A percentile compares a stretch with the other conserved stretches of the same genome.
Conservation (phyloP, 2,329 filamentous ascomycete genomes). For the Colletotrichum caudatum region DNA sequence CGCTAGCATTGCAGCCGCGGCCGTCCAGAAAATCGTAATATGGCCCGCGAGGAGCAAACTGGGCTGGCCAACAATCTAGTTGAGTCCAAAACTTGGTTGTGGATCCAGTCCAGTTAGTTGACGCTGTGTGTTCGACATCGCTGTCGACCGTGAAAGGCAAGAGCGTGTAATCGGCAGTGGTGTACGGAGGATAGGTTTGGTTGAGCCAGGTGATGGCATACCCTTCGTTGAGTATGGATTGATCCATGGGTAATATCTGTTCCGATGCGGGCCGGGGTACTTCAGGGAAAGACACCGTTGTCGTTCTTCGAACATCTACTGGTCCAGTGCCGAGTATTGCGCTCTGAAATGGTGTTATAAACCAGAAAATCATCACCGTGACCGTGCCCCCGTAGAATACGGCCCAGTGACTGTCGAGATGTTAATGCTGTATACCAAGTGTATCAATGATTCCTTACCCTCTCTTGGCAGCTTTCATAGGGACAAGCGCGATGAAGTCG, state of each 20-base stretch:
- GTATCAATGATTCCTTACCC: slow-evolving; percentile 47
- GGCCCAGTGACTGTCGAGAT: slow-evolving; percentile 61
- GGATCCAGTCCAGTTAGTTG: slow-evolving; percentile 47
- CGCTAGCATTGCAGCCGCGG: slow-evolving; percentile 51
- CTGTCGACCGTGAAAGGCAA: slow-evolving; percentile 54
- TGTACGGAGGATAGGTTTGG: slow-evolving; percentile 59
- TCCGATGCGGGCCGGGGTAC: slow-evolving; percentile 41
- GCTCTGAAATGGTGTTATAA: slow-evolving; percentile 66
- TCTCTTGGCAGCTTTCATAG: slow-evolving; percentile 47
- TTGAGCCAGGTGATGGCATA: slow-evolving; percentile 61
- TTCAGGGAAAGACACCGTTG: slow-evolving; percentile 1
- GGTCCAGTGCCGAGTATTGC: slow-evolving; percentile 61
- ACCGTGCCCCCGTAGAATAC: slow-evolving; percentile 61
- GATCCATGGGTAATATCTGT: slow-evolving; percentile 47
- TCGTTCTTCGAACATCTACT: slow-evolving; percentile 44
- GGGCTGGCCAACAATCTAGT: slow-evolving; percentile 53
- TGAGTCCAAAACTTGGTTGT: slow-evolving; percentile 53
- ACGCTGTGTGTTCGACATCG: neutral
- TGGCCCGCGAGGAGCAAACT: slow-evolving; percentile 21
- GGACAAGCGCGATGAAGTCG: slow-evolving; percentile 51
- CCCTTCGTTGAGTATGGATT: slow-evolving; percentile 56
- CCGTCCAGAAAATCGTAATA: slow-evolving; percentile 52
- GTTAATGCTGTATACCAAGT: neutral
- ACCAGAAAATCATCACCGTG: slow-evolving; percentile 66
- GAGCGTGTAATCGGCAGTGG: slow-evolving; percentile 55